Evolutionary conservation across 768 basidiomycete genomes (phyloP), one percentile per base, ranked within the genome.

Genomic region (Tylopilus intermedius): DNA sequence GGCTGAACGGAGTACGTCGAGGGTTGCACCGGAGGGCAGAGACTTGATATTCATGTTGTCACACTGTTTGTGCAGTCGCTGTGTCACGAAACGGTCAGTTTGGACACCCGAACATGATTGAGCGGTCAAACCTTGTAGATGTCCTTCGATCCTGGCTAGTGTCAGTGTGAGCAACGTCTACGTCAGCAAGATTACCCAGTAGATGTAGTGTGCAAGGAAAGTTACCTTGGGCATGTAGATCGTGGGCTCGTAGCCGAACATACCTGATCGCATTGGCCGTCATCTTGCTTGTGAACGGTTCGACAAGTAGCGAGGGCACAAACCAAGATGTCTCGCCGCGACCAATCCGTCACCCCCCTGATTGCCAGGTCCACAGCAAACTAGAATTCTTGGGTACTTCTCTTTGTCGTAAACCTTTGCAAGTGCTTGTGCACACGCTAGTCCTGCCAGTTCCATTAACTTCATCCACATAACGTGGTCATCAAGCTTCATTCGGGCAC

Each of bases 331-430:
- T 41, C 95, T 78, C 40, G 96, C 96, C 27, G 96, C 96, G 24
- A 97, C 95, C 0, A 99, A 75, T 4, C 96, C 96, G 71, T 99
- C 96, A 11, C 96, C 96, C 71, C 82, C 92, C 75, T 98, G 95
- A 63, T 98, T 98, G 39, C 96, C 96, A 7, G 96, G 94, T 15
- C 96, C 96, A 66, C 94, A 97, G 62, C 90, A 93, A 10, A 98
- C 90, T n/a, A 98, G 74, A 6, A 98, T 91, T 10, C 83, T 80
- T 35, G 78, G 79, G 67, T 90, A 83, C 42, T 75, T 78, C 3
- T 83, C 80, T 29, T 78, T 81, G 38, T 73, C 74, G 66, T 91
- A 98, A 0, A 84, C 82, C n/a, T 76, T 84, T 6, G 88, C 84
- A 2, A 97, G 72, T 0, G 89, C 80, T 66, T 94, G 90, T 0